These are phyloP conservation scores for Pseudogymnoascus sp. DNA, from an alignment of 2,329 filamentous ascomycete species.

Conservation along the genomic window DNA sequence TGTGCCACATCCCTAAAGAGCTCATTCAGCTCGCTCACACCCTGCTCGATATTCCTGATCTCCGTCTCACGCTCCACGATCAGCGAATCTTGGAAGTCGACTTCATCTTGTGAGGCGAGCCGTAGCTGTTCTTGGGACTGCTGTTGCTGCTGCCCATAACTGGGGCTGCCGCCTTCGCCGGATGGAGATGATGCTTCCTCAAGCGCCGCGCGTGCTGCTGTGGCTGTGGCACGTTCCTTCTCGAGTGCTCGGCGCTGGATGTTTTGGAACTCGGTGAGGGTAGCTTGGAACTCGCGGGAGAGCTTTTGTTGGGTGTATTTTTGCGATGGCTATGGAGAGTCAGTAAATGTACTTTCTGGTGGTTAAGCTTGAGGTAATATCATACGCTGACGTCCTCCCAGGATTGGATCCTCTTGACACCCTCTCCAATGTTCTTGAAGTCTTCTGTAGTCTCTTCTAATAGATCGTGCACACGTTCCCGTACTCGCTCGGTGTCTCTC, in stretches of 20 bases:
- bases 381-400: conserved; percentile 76
- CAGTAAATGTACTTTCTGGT: background rate
- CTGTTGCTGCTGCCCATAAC: conserved; percentile 46
- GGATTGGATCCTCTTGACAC: conserved; percentile 81
- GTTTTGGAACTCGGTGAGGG: conserved; percentile 81
- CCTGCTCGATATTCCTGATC: conserved; percentile 95
- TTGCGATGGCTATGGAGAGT: conserved; percentile 68
- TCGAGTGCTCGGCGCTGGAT: conserved; percentile 87
- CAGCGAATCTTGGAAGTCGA: conserved; percentile 92
- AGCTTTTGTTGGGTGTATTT: conserved; percentile 96
- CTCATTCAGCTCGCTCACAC: conserved; percentile 90
- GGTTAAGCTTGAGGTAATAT: background rate
- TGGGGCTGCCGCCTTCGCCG: conserved; percentile 30
- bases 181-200: conserved; percentile 46
- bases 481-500: conserved; percentile 81
- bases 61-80: conserved; percentile 96
- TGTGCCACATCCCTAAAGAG: conserved; percentile 97
- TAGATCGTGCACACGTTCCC: conserved; percentile 81
- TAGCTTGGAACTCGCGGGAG: conserved; percentile 83
- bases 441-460: conserved; percentile 77
- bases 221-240: conserved; percentile 81
- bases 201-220: conserved; percentile 71
- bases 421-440: conserved; percentile 89
- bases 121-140: conserved; percentile 70
- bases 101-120: conserved; percentile 83